Base-by-base conservation (phyloP, 2,329 filamentous ascomycete genomes). In the Colletotrichum sp. region DNA sequence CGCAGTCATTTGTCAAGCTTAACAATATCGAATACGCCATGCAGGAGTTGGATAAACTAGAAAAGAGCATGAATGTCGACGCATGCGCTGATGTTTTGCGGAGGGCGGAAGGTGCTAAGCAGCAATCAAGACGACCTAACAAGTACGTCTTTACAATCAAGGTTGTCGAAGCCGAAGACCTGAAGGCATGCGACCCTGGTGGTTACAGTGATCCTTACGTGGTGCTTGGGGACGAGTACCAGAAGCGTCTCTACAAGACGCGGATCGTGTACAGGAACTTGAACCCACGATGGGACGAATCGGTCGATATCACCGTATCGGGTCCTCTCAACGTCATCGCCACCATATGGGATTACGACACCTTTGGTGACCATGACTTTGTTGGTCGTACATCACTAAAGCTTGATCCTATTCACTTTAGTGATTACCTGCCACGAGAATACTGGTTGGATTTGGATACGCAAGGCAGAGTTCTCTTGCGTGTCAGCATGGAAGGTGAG, bases 61-160 rank as follows among this genome's bases (percentile, higher is more conserved):
- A 99, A 83, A 93, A 92, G 81, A 92, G 93, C 75, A 95, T 99
- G 88, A 96, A 98, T 80, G 96, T 98, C 15, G 97, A 99, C 83
- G 94, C 91, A 13, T 98, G 96, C 81, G 96, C 96, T 5, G 93
- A 94, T 68, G 92, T 98, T 18, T 91, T 99, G 67, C 92, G 93
- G 63, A 93, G 91, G 80, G 89, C 94, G 77, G 92, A 95, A 30
- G 95, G 95, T 2, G 89, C 91, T 69, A 92, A 92, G 81, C 89
- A 91, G 72, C 87, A 89, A 77, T 82, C 86, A 72, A 92, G 92
- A 80, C 94, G 92, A 80, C 92, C 93, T 57, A 94, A 92, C 78
- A 98, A 98, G 83, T 99, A 98, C 83, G 96, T 98, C 71, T 99
- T 99, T 85, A 99, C 97, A 1, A 96, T 99, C 86, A 99, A 99